Conservation (phyloP, 2,329 filamentous ascomycete genomes). For the Alternaria atra region DNA sequence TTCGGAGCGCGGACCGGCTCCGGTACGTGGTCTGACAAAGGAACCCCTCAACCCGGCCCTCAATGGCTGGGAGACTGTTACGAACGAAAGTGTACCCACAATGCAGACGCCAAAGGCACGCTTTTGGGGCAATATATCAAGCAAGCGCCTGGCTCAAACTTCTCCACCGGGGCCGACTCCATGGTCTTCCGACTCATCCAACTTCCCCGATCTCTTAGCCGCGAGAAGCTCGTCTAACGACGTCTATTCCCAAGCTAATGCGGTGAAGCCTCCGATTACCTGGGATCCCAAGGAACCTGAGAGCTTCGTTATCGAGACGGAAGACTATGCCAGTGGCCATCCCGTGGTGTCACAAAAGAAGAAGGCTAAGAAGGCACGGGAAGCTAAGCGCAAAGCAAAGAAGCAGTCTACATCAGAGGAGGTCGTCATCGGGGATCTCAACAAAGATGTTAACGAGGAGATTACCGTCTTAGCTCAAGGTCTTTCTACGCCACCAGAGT, state of each 20-base stretch:
- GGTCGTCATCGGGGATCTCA: not conserved
- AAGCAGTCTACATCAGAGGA: constrained; percentile 15
- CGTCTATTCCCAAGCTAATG: not conserved
- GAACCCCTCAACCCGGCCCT: not conserved
- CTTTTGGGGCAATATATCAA: constrained; percentile 7
- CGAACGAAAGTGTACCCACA: not conserved
- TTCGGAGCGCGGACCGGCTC: not conserved
- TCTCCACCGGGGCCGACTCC: not conserved
- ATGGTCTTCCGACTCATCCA: not conserved
- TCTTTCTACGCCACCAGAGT: not conserved
- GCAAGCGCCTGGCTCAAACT: not conserved
- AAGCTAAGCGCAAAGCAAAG: constrained; percentile 33
- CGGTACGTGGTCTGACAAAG: not conserved
- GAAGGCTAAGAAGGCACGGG: constrained; percentile 33
- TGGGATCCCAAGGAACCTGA: constrained; percentile 10
- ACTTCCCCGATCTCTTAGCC: not conserved
- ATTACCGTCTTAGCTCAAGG: not conserved
- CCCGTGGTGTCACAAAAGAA: constrained; percentile 32
- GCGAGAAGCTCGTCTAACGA: not conserved
- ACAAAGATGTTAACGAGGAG: not conserved
- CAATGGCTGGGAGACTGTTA: constrained; percentile 10
- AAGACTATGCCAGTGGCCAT: constrained; percentile 3
- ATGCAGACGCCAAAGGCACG: constrained; percentile 3
- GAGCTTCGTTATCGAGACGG: not conserved
- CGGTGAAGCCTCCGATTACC: not conserved